A percentile compares a stretch with the other conserved stretches of the same genome.
These are phyloP conservation scores for Fomitopsis pinicola DNA, from an alignment of 1,284 basidiomycete genomes.

Conservation along the genomic window DNA sequence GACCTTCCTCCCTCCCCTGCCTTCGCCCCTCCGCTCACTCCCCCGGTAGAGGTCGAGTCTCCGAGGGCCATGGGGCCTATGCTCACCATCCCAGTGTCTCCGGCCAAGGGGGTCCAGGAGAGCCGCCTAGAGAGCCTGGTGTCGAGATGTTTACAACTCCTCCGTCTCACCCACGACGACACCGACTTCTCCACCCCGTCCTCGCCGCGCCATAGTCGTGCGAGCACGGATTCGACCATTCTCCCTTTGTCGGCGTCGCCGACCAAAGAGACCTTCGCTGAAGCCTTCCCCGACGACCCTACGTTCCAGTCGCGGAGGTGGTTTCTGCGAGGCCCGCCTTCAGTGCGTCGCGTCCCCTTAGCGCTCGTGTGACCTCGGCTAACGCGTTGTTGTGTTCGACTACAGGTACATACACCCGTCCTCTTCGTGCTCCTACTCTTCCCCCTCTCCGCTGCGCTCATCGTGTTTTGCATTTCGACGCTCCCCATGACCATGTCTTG, in stretches of 20 bases:
- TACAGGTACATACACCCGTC: slow-evolving; percentile 58
- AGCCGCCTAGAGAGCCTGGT: slow-evolving; percentile 32
- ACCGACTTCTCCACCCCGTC: slow-evolving; percentile 31
- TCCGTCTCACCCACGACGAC: slow-evolving; percentile 33
- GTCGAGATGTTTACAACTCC: slow-evolving; percentile 46
- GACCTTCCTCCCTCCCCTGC: slow-evolving; percentile 28
- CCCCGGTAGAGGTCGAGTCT: slow-evolving; percentile 16
- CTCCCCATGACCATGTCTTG: slow-evolving; percentile 72
- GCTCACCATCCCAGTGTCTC: slow-evolving; percentile 13
- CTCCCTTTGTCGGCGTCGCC: slow-evolving; percentile 70
- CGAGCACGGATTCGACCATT: slow-evolving; percentile 49
- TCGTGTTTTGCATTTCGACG: slow-evolving; percentile 47
- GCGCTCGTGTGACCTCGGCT: slow-evolving; percentile 18
- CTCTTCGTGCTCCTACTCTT: slow-evolving; percentile 64
- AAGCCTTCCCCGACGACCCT: slow-evolving; percentile 39
- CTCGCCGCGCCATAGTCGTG: slow-evolving; percentile 39
- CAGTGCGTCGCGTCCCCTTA: slow-evolving; percentile 36
- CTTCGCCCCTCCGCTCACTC: slow-evolving; percentile 18
- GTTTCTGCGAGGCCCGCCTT: slow-evolving; percentile 39
- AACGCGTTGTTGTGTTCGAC: slow-evolving; percentile 10
- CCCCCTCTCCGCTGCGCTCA: slow-evolving; percentile 53
- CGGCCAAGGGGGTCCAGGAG: neutral
- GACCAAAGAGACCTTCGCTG: slow-evolving; percentile 45
- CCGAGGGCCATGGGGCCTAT: slow-evolving; percentile 15
- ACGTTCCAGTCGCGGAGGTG: slow-evolving; percentile 25